Conservation (phyloP, 1,284 basidiomycete genomes). For the Singerocomus inundabilis region DNA sequence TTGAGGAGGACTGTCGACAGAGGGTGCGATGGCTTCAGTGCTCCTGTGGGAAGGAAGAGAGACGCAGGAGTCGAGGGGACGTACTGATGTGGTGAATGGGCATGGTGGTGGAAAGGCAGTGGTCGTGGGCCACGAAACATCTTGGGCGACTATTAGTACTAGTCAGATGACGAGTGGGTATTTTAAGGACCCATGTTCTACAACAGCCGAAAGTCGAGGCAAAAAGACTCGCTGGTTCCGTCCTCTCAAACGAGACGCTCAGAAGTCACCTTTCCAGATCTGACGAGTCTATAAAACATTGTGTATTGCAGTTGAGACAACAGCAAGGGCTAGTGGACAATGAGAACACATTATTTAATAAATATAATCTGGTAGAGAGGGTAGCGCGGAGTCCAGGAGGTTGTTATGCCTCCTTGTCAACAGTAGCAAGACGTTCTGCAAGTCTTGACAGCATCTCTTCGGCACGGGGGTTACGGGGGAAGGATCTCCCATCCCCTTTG, state of each 20-base stretch:
- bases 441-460: conserved; percentile 62
- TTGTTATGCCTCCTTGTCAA: conserved; percentile 45
- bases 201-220: neutral
- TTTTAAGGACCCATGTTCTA: neutral
- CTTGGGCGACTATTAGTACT: too few species aligned
- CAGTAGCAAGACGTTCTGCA: conserved; percentile 55
- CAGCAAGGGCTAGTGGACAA: conserved; percentile 12
- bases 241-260: neutral
- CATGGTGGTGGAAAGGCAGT: conserved; percentile 11
- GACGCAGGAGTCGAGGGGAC: neutral
- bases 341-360: conserved; percentile 7
- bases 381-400: neutral
- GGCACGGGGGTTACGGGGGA: conserved; percentile 62
- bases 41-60: neutral
- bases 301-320: conserved; percentile 7
- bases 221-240: neutral
- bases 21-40: neutral
- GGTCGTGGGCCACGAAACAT: neutral
- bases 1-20: conserved; percentile 20
- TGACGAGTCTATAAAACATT: conserved; percentile 2
- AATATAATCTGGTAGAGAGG: conserved; percentile 6
- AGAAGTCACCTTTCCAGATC: neutral
- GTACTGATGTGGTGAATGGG: conserved; percentile 27
- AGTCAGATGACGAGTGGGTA: conserved; percentile 1
- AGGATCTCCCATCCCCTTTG: conserved; percentile 62